Base-by-base conservation (phyloP, 1,139 yeast genomes). In the Suhomyces chickasaworum region DNA sequence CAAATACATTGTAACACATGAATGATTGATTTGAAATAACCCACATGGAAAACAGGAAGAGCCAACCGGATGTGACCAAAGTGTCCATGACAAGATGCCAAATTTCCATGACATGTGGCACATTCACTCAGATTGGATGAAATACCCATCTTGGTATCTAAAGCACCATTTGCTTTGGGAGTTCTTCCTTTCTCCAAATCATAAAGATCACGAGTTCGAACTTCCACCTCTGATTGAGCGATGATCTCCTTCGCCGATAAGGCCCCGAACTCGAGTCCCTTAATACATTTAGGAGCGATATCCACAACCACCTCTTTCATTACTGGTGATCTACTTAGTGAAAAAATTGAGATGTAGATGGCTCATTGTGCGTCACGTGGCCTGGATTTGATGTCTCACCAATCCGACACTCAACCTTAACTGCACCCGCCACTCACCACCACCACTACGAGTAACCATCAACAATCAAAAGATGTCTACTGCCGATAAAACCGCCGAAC, bases 71-170 rank as follows among this genome's bases (percentile, higher is more conserved):
- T 82, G 61, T 95, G 96, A 37, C 99, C 99, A 65, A 95, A 95
- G 69, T 95, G 99, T 45, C 99, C 99, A 68, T 93, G 97, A 65
- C 99, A 95, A 1, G 96, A 81, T 0, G 97, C 97, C 58, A 95
- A 72, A 57, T 84, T 84, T 7, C 98, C 98, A 57, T 84, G 90
- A 69, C 99, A 95, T 0, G 98, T 95, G 13, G 81, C 65, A 73
- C 99, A 95, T 61, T 87, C 96, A 20, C 82, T 74, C 25, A 86
- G 71, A 57, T 90, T 91, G 48, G 95, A 83, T 6, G 97, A 89
- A 12, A 90, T 90, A 63, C 99, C 99, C 97, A 95, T 89, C 47
- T 79, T 77, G 27, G 93, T 78, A 65, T 95, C 99, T 41, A 95
- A 73, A 5, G 99, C 98, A 53, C 99, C 99, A 57, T 81, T 77